These are phyloP conservation scores for Cladosporium sp. DNA, from an alignment of 2,329 filamentous ascomycete genomes.

Conservation along the genomic window DNA sequence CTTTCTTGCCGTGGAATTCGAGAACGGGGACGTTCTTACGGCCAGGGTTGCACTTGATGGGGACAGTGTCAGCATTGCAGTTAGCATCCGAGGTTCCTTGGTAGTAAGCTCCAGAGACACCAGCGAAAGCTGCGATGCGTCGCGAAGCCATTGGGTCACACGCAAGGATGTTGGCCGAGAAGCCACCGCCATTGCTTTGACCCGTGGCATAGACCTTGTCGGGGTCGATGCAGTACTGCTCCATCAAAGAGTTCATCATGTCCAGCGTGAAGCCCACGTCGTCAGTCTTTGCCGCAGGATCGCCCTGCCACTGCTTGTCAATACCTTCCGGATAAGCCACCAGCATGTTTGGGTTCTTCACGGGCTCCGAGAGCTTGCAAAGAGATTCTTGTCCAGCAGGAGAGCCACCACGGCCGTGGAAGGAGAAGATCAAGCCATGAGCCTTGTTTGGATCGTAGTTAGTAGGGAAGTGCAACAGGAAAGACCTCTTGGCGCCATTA, in stretches of 20 bases:
- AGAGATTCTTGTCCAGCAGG: slow-evolving; percentile 37
- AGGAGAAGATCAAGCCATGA: slow-evolving; percentile 44
- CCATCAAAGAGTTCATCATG: slow-evolving; percentile 35
- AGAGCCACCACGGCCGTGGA: slow-evolving; percentile 40
- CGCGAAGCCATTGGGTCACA: slow-evolving; percentile 38
- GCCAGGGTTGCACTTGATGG: slow-evolving; percentile 19
- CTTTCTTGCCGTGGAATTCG: slow-evolving; percentile 39
- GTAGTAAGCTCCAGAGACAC: slow-evolving; percentile 45
- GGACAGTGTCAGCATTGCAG: slow-evolving; percentile 15
- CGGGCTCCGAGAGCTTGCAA: slow-evolving; percentile 43
- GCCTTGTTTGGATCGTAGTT: slow-evolving; percentile 37
- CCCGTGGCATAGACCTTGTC: slow-evolving; percentile 40
- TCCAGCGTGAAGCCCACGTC: slow-evolving; percentile 42
- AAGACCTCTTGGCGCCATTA: slow-evolving; percentile 27
- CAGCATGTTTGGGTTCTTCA: slow-evolving; percentile 42
- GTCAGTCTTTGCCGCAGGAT: slow-evolving; percentile 40
- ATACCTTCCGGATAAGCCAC: slow-evolving; percentile 43
- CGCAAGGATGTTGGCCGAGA: slow-evolving; percentile 41
- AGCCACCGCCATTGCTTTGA: slow-evolving; percentile 51
- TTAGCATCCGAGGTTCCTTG: slow-evolving; percentile 14
- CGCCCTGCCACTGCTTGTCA: slow-evolving; percentile 38
- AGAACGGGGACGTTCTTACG: slow-evolving; percentile 35
- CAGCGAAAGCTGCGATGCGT: slow-evolving; percentile 46
- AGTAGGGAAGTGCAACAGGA: slow-evolving; percentile 38
- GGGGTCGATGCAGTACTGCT: slow-evolving; percentile 40